Conservation (phyloP, 495 filamentous ascomycete species). For the Penicillium egyptiacum region DNA sequence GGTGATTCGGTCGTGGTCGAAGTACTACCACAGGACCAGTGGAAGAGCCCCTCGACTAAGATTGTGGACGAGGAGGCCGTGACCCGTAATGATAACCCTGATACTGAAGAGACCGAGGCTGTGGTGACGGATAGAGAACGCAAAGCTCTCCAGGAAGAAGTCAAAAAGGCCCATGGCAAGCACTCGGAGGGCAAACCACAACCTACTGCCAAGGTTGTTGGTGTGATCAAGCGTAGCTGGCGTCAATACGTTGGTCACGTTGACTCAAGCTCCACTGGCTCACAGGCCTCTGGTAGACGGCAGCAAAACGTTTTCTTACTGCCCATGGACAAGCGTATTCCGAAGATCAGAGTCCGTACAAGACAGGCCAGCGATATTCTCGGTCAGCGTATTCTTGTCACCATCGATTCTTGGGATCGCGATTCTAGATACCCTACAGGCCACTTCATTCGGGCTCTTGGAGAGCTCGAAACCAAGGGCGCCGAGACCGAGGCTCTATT, state of each 20-base stretch:
- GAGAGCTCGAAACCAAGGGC: conserved; percentile 90
- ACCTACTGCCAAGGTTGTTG: conserved; percentile 90
- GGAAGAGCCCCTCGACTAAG: conserved; percentile 93
- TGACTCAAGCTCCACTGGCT: conserved; percentile 78
- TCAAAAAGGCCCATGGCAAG: conserved; percentile 79
- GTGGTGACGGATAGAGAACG: conserved; percentile 83
- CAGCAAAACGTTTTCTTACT: conserved; percentile 93
- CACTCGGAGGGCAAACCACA: conserved; percentile 75
- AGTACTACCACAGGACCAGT: conserved; percentile 87
- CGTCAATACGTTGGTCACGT: conserved; percentile 95
- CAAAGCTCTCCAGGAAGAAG: conserved; percentile 83
- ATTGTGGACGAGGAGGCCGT: conserved; percentile 93
- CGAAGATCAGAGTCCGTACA: conserved; percentile 91
- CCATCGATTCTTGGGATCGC: conserved; percentile 92
- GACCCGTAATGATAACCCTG: conserved; percentile 89
- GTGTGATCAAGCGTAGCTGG: conserved; percentile 93
- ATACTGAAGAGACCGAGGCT: conserved; percentile 71
- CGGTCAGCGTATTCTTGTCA: conserved; percentile 90
- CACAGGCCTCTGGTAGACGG: conserved; percentile 67
- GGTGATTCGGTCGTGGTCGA: conserved; percentile 93
- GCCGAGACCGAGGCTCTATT: conserved; percentile 95
- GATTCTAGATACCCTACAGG: conserved; percentile 89
- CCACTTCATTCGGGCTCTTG: conserved; percentile 90
- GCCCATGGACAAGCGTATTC: conserved; percentile 96
- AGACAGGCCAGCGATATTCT: conserved; percentile 83